Evolutionary conservation across 2,329 filamentous ascomycete genomes (phyloP).

Genomic region (Fusarium tupiense): DNA sequence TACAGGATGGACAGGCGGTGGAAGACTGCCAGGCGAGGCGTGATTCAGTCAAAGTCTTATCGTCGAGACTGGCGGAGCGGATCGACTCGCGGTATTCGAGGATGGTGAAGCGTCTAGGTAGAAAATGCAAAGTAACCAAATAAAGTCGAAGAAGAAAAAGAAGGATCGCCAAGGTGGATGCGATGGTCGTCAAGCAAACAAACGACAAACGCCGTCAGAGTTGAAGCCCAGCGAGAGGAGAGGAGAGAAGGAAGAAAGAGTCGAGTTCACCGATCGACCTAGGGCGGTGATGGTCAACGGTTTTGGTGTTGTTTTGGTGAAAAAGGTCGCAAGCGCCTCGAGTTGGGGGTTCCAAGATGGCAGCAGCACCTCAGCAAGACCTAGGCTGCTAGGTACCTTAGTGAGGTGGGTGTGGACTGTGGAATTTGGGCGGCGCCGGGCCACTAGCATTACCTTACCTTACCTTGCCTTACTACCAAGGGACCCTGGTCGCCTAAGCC

Average conservation of each 20-base stretch:
- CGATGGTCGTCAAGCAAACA: conserved; percentile 18
- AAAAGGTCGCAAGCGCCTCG: conserved; percentile 44
- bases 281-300: conserved; percentile 36
- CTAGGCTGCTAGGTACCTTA: neutral
- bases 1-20: conserved; percentile 2
- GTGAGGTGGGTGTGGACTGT: conserved; percentile 38
- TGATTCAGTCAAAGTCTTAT: conserved; percentile 37
- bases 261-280: conserved; percentile 34
- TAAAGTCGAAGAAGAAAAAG: neutral
- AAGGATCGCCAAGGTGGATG: conserved; percentile 23
- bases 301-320: conserved; percentile 44
- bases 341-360: conserved; percentile 40
- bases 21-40: conserved; percentile 1
- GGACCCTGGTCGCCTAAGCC: conserved; percentile 21
- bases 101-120: conserved; percentile 1
- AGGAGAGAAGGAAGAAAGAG: conserved; percentile 17
- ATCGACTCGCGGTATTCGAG: conserved; percentile 13
- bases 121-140: neutral
- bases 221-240: neutral
- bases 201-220: conserved; percentile 7
- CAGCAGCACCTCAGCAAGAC: neutral
- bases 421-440: conserved; percentile 41
- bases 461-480: conserved; percentile 6
- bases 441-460: conserved; percentile 16
- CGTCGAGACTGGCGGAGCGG: conserved; percentile 7